Conservation (phyloP, 2,329 filamentous ascomycete species). For the Colletotrichum horii region DNA sequence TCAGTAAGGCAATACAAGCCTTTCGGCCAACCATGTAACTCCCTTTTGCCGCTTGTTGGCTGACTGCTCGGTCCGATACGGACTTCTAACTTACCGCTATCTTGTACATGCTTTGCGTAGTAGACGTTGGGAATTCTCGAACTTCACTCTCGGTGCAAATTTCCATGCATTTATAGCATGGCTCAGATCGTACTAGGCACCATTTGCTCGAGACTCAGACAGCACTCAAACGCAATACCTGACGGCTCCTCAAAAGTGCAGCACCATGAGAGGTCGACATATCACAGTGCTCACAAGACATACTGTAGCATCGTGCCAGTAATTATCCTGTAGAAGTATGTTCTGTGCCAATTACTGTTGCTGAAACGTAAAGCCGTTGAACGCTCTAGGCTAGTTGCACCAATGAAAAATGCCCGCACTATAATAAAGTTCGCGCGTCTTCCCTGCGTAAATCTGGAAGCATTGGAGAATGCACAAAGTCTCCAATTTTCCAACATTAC, state of each 20-base stretch:
- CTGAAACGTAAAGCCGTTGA: background rate
- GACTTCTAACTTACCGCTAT: background rate
- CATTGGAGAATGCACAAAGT: background rate
- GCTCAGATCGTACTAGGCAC: background rate
- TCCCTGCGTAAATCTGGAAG: background rate
- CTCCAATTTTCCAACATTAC: background rate
- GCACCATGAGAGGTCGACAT: background rate
- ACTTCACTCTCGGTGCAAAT: background rate
- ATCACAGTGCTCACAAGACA: fast-evolving
- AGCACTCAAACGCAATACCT: background rate
- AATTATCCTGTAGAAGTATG: background rate
- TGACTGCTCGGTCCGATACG: background rate
- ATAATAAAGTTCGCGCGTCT: background rate
- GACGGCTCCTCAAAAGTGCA: background rate
- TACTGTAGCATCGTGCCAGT: background rate
- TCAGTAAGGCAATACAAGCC: background rate
- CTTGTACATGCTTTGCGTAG: fast-evolving
- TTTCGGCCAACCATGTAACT: background rate
- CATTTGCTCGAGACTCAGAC: background rate
- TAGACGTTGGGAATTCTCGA: background rate
- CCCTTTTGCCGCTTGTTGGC: background rate
- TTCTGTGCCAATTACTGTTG: background rate
- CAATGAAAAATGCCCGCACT: background rate
- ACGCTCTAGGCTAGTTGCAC: background rate
- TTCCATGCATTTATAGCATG: background rate